Base-by-base conservation (phyloP, 2,329 filamentous ascomycete genomes). In the Neophaeococcomyces mojaviensis region DNA sequence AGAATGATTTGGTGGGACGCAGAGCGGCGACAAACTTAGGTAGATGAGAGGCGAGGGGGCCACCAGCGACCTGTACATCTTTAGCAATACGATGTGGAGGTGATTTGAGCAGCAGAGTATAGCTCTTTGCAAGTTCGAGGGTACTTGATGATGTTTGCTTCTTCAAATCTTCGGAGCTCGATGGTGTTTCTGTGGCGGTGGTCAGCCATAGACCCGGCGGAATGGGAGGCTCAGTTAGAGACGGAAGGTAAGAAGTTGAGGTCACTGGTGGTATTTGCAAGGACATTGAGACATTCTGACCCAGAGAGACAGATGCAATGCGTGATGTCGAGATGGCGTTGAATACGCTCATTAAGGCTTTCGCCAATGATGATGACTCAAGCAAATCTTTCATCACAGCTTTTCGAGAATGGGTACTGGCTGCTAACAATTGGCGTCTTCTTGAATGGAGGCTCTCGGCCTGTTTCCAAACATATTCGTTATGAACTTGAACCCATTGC, bases 391-490 rank as follows among this genome's bases (percentile, higher is more conserved):
- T 54, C 19, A 44, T 36, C 10, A 51, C 39, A 12, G 51, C 49
- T 8, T 39, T 35, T 38, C 55, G 51, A 18, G 40, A 41, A 18
- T 47, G 80, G 2, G 82, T 87, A 28, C 20, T 28, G 9, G 35
- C 33, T 10, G 32, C 9, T 8, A 20, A 34, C 5, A 44, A 33
- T 59, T 86, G 87, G 53, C 94, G 84, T 61, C 92, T 94, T 57
- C 92, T 72, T 28, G 78, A 72, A 24, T 92, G 70, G 39, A 97
- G 90, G 48, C 78, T 79, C 63, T 92, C 88, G 2, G 86, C 87
- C 61, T 98, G 88, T 58, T 84, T 85, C 81, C 87, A 92, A 3
- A 98, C 85, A 62, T 96, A 97, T 56, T 89, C 84, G 47, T 82
- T 85, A 49, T 86, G 83, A 55, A 89, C 84, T 66, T 98, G 90